Base-by-base conservation (phyloP, 306 rosid species). In the Datisca glomerata region DNA sequence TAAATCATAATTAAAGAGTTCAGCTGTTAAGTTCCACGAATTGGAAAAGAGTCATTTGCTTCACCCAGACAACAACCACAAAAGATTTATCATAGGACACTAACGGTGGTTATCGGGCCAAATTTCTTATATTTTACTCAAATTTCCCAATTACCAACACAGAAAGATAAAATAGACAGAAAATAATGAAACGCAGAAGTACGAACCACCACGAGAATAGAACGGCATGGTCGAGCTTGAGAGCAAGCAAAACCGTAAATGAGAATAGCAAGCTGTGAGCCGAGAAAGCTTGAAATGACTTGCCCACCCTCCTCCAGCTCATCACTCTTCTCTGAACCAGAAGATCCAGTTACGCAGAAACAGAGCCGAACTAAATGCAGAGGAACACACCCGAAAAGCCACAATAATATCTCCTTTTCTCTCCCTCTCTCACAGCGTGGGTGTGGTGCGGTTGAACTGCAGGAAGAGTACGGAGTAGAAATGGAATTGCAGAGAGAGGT, bases 221-320 rank as follows among this genome's bases (percentile, higher is more conserved):
- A 31, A 74, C 27, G 44, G 60, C 45, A 33, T 21, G 76, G 52
- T 74, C 70, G 58, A 87, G 85, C 72, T 75, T 77, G 47, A 87
- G 79, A 22, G 69, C 72, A 39, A 87, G 82, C 7, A 69, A 31
- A 42, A 80, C 46, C 47, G 93, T 60, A 80, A 83, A 87, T 43
- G 80, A 49, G 54, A 79, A 77, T 46, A 87, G 89, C 8, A 80
- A 58, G 13, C 64, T 62, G 56, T 83, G 93, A 7, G 94, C 93
- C 1, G 61, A 10, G 21, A 87, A 63, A 40, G 80, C 75, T 49
- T 60, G 78, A 7, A 87, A 49, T 22, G 93, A 68, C 69, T 69
- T 70, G 0, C 60, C 78, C 35, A 77, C 94, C 54, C 85, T 73
- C 43, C 85, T 70, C 97, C 94, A 82, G 48, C 85, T 87, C 80